Evolutionary conservation across 2,329 filamentous ascomycete species (phyloP), one percentile per base, ranked within the genome.

Genomic region (Graphilbum fragrans): DNA sequence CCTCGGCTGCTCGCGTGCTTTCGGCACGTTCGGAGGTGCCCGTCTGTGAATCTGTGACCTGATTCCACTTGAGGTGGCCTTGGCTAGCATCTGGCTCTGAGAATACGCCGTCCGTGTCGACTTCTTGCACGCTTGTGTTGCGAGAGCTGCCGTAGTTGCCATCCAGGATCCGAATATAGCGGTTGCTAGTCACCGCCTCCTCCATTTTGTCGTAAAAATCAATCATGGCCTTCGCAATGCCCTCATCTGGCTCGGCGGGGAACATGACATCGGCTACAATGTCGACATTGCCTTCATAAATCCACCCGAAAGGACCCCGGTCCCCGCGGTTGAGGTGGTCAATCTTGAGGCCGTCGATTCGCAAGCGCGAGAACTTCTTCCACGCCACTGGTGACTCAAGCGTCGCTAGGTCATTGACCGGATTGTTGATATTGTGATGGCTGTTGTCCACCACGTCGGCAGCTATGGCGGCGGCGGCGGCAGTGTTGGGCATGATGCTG

Each of bases 131-230:
- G 5, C 22, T n/a, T n/a, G 32, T 21, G 18, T 31, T 20, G 8
- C 39, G 12, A 19, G 27, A 29, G 34, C 37, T 39, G 21, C 42
- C 41, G 19, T 49, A 49, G 37, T 50, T 47, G 31, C 67, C 69
- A 45, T 75, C 73, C 5, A 80, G 62, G 39, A 80, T 69, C 34
- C 67, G 66, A 19, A 73, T 59, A 49, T 83, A 79, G 22, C 79
- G 75, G 55, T 86, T 86, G 21, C 82, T 78, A 2, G 81, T 86
- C 19, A 96, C 87, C 0, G 87, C 87, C 35, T 92, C 87, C 62
- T 98, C 92, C 55, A 98, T 76, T 46, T 86, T 84, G 58, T 96
- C 90, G 60, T 96, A 96, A 53, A 98, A 88, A 56, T 95, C 88
- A n/a, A 83, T 81, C 74, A 98, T 84, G 36, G 95, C 87, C 58